Base-by-base conservation (phyloP, 495 filamentous ascomycete genomes). In the Talaromyces liani region DNA sequence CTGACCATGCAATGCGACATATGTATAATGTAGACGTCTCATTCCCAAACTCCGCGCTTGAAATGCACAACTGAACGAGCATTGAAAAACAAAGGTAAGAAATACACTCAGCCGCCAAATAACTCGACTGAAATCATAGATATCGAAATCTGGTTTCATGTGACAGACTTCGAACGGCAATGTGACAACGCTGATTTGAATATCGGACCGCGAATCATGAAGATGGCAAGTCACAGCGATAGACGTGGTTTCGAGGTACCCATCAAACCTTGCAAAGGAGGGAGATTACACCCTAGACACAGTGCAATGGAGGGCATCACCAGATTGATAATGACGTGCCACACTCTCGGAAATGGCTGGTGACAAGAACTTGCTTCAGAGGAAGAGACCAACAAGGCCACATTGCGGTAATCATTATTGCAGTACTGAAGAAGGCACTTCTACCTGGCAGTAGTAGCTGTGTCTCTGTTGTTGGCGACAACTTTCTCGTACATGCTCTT, bases 401-500 rank as follows among this genome's bases (percentile, higher is more conserved):
- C 7, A 14, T 27, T 29, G 53, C 9, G 24, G 12, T 10, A 56
- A 12, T 56, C 22, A 3, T 27, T 56, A 7, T 14, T 12, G 27
- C n/a, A n/a, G 12, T n/a, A 9, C 14, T 14, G 3, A n/a, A 58
- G 16, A 14, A 34, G 7, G 12, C 14, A 12, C 29, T 20, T 16
- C 60, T 62, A 62, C 31, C 60, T 62, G 60, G 60, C 60, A 51
- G 41, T 54, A 25, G 60, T 53, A 18, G 60, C 45, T 12, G 60
- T 62, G 29, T 62, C 45, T 54, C 41, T 53, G 27, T 62, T 62
- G 9, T 62, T 51, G 22, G 41, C 60, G 12, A 62, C 41, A 24
- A 62, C 60, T 47, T 79, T 81, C 49, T 77, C 68, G 63, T 79
- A 84, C 79, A 84, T 82, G 64, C 73, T 73, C 56, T 75, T 62